Evolutionary conservation across 768 basidiomycete species (phyloP).

Genomic region (Lentinula aciculospora): DNA sequence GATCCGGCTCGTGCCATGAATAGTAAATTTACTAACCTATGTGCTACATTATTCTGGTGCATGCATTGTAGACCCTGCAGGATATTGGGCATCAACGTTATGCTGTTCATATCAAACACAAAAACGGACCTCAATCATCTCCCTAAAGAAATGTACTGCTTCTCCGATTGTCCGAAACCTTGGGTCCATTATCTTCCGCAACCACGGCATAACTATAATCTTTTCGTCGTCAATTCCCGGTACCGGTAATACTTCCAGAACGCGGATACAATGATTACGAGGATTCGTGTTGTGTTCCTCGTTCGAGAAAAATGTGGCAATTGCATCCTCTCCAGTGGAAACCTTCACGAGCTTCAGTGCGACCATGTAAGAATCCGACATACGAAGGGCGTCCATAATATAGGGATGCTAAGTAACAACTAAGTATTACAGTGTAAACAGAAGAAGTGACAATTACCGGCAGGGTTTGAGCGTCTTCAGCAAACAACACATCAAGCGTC

Average conservation of each 20-base stretch:
- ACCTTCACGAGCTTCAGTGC: conserved; percentile 14
- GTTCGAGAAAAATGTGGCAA: conserved; percentile 14
- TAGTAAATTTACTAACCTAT: conserved; percentile 5
- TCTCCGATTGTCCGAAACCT: conserved; percentile 24
- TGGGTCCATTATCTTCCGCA: conserved; percentile 12
- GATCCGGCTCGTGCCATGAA: background rate
- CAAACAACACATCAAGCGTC: background rate
- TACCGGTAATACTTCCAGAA: conserved; percentile 17
- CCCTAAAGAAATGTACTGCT: conserved; percentile 20
- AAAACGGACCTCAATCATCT: conserved; percentile 22
- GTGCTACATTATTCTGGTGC: conserved; percentile 23
- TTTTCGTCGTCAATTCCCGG: conserved; percentile 11
- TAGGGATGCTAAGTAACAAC: background rate
- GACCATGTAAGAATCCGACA: conserved; percentile 15
- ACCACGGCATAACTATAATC: conserved; percentile 23
- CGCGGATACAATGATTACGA: conserved; percentile 24
- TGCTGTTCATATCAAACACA: too few species aligned
- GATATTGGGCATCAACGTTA: too few species aligned
- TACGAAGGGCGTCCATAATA: conserved; percentile 15
- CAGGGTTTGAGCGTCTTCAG: background rate
- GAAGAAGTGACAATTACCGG: background rate
- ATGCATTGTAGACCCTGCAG: conserved; percentile 25
- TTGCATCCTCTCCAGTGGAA: conserved; percentile 9
- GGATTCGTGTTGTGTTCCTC: conserved; percentile 13
- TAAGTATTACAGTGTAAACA: background rate